Percentiles rank a stretch among this genome's conserved stretches.
phyloP scores from a whole-genome alignment of 257 asterid genomes.

The Coffea canephora region DNA sequence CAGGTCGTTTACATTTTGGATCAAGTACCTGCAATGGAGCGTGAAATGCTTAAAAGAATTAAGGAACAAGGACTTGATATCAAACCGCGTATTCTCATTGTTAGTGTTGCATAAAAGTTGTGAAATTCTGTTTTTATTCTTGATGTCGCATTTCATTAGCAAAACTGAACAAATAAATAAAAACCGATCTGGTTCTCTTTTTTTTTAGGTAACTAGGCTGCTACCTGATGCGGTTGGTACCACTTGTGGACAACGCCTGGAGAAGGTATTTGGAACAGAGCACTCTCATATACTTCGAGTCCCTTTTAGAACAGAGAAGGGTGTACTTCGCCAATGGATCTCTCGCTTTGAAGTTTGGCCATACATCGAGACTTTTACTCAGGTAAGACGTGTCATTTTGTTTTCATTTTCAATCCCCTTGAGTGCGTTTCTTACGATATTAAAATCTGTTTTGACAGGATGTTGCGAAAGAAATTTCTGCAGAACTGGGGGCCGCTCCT shows the following conservation, averaged over 20 bases:
- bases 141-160: background rate
- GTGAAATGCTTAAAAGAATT: constrained; percentile 85
- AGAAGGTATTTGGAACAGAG: constrained; percentile 86
- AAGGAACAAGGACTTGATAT: constrained; percentile 97
- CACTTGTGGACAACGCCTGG: constrained; percentile 86
- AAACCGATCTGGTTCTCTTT: background rate
- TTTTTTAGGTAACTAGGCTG: constrained; percentile 69
- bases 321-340: constrained; percentile 87
- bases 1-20: constrained; percentile 98
- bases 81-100: constrained; percentile 85
- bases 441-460: constrained; percentile 39
- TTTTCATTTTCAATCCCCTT: background rate
- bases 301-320: constrained; percentile 89
- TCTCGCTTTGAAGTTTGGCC: constrained; percentile 99
- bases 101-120: constrained; percentile 21
- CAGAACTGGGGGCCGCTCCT: constrained; percentile 75
- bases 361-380: constrained; percentile 90
- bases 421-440: background rate
- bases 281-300: constrained; percentile 88
- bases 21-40: constrained; percentile 97
- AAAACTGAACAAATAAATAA: background rate
- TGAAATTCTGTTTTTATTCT: background rate
- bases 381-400: constrained; percentile 40
- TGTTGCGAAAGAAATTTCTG: constrained; percentile 71
- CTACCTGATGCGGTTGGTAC: constrained; percentile 98